Evolutionary conservation across 1,284 basidiomycete species (phyloP).

Genomic region (Kwoniella shivajii): DNA sequence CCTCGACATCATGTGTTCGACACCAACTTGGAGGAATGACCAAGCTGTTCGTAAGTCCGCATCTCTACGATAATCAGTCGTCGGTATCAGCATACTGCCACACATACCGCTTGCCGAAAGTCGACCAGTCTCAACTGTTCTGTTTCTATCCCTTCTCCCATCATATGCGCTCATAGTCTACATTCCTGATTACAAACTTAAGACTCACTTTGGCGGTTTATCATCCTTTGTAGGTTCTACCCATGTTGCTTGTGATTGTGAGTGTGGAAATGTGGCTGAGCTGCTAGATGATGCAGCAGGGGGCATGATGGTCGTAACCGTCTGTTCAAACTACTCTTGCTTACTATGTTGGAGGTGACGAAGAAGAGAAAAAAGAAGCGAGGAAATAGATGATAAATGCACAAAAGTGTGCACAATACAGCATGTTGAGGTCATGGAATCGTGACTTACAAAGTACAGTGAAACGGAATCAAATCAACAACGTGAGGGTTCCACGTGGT

Average conservation of each 20-base stretch:
- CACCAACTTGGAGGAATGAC: slow-evolving; percentile 83
- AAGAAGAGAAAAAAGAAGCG: background rate
- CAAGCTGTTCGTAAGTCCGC: slow-evolving; percentile 68
- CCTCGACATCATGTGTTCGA: slow-evolving; percentile 89
- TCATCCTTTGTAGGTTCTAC: slow-evolving; percentile 35
- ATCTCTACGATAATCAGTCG: slow-evolving; percentile 45
- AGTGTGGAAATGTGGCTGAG: no score
- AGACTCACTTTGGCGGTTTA: slow-evolving; percentile 47
- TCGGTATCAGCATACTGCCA: background rate
- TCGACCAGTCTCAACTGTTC: background rate
- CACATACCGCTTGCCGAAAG: background rate
- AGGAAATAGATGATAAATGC: no score
- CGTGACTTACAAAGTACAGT: no score
- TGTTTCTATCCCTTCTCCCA: no score
- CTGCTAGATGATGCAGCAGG: slow-evolving; percentile 9
- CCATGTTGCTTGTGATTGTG: slow-evolving; percentile 26
- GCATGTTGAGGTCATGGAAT: no score
- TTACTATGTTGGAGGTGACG: background rate
- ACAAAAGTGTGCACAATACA: no score
- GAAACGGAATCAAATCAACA: no score
- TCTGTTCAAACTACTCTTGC: no score
- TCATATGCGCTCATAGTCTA: no score
- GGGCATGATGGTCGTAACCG: background rate
- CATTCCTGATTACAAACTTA: background rate
- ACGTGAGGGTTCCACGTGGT: no score